These are phyloP conservation scores for Aspergillus thermomutatus DNA, from an alignment of 2,329 filamentous ascomycete species.

Conservation along the genomic window DNA sequence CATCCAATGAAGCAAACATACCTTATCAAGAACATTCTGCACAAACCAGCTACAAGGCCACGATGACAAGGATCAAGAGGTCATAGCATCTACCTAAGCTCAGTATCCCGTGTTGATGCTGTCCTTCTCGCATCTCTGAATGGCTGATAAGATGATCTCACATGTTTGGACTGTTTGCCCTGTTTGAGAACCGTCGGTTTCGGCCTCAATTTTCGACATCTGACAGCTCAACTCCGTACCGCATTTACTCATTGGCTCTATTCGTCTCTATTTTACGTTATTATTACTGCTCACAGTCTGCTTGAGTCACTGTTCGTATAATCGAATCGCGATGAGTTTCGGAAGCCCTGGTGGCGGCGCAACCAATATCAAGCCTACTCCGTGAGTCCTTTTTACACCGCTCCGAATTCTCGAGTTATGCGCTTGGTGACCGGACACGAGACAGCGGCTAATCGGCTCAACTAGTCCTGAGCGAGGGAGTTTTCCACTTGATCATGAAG, in stretches of 20 bases:
- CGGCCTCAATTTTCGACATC: constrained; percentile 6
- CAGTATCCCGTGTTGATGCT: not conserved
- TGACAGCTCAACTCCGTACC: not conserved
- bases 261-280: not conserved
- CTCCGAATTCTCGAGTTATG: not conserved
- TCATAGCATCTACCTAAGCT: not conserved
- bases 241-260: not conserved
- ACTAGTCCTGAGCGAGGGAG: constrained; percentile 81
- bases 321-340: constrained; percentile 49
- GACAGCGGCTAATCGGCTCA: constrained; percentile 3
- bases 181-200: constrained; percentile 22
- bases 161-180: constrained; percentile 25
- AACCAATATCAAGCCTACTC: constrained; percentile 64
- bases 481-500: constrained; percentile 95
- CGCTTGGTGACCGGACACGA: not conserved
- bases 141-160: not conserved
- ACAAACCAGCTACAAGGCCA: not conserved
- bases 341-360: constrained; percentile 67
- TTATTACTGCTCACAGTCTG: not conserved
- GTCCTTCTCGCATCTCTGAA: not conserved
- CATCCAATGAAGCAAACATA: not conserved
- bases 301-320: not conserved
- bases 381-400: constrained; percentile 50
- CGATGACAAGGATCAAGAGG: not conserved
- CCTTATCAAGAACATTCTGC: not conserved